Percentiles rank a stretch among this genome's conserved stretches.
These are phyloP conservation scores for Solanum rostratum DNA, from an alignment of 257 asterid species.

Conservation along the genomic window DNA sequence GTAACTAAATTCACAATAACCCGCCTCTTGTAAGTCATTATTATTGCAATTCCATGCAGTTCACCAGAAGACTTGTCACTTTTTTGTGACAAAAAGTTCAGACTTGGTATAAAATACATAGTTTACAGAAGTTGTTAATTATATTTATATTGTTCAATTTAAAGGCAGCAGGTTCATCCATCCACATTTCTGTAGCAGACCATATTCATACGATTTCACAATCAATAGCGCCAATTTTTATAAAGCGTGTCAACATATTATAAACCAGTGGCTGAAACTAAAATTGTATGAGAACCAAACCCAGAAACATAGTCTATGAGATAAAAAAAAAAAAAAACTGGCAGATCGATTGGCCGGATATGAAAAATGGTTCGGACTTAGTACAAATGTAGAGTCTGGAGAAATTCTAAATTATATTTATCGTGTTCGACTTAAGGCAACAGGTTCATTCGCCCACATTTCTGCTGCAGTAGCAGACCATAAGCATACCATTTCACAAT, in stretches of 20 bases:
- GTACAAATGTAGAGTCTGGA: not conserved
- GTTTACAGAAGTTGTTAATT: not conserved
- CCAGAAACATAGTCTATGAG: no score
- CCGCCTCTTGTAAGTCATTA: not conserved
- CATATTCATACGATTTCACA: not conserved
- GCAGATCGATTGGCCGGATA: no score
- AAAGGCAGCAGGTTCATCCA: not conserved
- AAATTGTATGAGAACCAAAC: no score
- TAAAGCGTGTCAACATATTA: not conserved
- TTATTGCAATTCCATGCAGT: not conserved
- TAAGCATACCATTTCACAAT: not conserved
- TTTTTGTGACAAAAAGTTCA: not conserved
- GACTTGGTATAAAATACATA: not conserved
- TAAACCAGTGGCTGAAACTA: not conserved
- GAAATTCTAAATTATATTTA: not conserved
- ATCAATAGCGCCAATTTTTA: not conserved
- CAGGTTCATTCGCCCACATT: not conserved
- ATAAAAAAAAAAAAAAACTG: no score
- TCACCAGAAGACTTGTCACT: not conserved
- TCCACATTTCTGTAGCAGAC: not conserved
- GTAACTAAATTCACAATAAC: not conserved
- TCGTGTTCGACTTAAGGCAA: not conserved
- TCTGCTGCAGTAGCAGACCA: not conserved
- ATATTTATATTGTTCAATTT: not conserved
- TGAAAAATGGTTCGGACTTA: not conserved